These are phyloP conservation scores for Suillus occidentalis DNA, from an alignment of 768 basidiomycete species.

Conservation along the genomic window DNA sequence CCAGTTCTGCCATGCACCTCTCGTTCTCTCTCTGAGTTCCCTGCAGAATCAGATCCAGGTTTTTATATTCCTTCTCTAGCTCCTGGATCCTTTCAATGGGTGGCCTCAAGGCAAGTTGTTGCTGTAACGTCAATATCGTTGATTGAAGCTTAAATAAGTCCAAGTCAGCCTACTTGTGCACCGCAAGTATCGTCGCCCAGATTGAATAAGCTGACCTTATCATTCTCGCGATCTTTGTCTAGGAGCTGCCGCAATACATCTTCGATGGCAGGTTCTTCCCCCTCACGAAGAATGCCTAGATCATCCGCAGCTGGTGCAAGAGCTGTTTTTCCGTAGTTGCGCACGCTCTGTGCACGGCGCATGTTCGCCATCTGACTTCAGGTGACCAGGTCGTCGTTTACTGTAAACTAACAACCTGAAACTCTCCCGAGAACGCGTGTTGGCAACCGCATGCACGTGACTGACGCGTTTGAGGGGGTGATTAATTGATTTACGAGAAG, in stretches of 20 bases:
- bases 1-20: slow-evolving; percentile 77
- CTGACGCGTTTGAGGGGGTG: background rate
- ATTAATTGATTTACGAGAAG: background rate
- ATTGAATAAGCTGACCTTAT: slow-evolving; percentile 47
- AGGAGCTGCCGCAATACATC: slow-evolving; percentile 62
- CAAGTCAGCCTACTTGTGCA: background rate
- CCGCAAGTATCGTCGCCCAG: background rate
- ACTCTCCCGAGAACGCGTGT: background rate
- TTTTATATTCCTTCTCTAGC: slow-evolving; percentile 70
- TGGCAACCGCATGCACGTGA: slow-evolving; percentile 1
- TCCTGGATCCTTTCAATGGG: slow-evolving; percentile 65
- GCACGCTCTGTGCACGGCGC: slow-evolving; percentile 66
- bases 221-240: slow-evolving; percentile 69
- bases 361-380: slow-evolving; percentile 27
- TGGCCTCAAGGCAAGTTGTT: slow-evolving; percentile 65
- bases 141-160: slow-evolving; percentile 49
- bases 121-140: slow-evolving; percentile 62
- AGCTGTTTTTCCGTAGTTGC: slow-evolving; percentile 49
- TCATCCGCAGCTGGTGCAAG: slow-evolving; percentile 53
- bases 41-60: slow-evolving; percentile 71
- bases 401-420: background rate
- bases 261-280: slow-evolving; percentile 52
- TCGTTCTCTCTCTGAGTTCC: slow-evolving; percentile 88
- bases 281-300: slow-evolving; percentile 58
- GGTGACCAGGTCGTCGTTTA: background rate